Conservation (phyloP, 2,329 filamentous ascomycete species). For the Phialophora tarda region DNA sequence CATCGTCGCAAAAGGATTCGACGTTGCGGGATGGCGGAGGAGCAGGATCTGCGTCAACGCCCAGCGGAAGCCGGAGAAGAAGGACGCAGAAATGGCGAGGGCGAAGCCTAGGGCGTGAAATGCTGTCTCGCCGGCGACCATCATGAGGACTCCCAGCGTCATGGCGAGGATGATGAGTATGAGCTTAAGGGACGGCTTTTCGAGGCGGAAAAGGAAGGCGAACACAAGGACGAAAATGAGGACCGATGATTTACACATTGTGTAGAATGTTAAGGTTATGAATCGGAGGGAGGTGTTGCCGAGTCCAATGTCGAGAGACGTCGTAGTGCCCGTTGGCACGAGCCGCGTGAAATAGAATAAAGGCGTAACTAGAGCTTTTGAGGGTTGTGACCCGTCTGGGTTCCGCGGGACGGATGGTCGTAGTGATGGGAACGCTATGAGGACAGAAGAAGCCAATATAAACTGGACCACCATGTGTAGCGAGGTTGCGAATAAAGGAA, state of each 20-base stretch:
- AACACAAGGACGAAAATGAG: constrained; percentile 94
- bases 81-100: constrained; percentile 89
- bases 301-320: constrained; percentile 91
- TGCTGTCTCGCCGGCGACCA: constrained; percentile 93
- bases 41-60: constrained; percentile 97
- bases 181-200: constrained; percentile 82
- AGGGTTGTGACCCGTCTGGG: constrained; percentile 36
- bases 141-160: constrained; percentile 93
- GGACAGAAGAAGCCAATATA: constrained; percentile 72
- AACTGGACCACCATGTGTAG: constrained; percentile 98
- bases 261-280: constrained; percentile 96
- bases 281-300: constrained; percentile 96
- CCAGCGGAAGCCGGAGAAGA: constrained; percentile 97
- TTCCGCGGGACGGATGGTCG: constrained; percentile 64
- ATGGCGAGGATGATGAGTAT: constrained; percentile 87
- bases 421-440: constrained; percentile 81
- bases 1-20: constrained; percentile 94
- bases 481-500: constrained; percentile 92
- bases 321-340: constrained; percentile 88
- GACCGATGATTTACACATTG: constrained; percentile 98
- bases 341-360: constrained; percentile 92
- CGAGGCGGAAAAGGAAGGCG: constrained; percentile 90
- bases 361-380: constrained; percentile 75
- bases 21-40: constrained; percentile 89
- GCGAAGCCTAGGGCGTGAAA: constrained; percentile 87